These are phyloP conservation scores for Gossypium schwendimanii DNA, from an alignment of 441 rosid genomes.

Conservation along the genomic window DNA sequence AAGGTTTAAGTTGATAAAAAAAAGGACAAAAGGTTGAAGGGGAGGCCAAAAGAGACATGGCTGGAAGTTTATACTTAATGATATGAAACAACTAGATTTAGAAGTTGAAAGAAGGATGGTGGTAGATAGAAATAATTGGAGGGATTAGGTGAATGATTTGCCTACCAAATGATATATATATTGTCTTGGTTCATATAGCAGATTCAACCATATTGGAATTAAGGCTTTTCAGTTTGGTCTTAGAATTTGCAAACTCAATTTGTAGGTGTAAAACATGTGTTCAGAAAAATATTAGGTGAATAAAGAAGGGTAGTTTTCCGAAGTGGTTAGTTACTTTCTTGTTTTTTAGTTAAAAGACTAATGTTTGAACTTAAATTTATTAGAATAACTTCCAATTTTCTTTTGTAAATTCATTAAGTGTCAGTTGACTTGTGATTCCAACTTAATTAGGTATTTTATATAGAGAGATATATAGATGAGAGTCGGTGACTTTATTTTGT, in stretches of 20 bases:
- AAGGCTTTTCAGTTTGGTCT: not conserved
- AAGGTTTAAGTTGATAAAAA: not conserved
- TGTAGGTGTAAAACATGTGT: not conserved
- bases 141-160: not conserved
- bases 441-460: not conserved
- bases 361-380: not conserved
- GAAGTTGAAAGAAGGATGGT: not conserved
- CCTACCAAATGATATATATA: not conserved
- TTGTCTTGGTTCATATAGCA: not conserved
- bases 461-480: not conserved
- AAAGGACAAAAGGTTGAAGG: not conserved
- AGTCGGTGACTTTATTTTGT: not conserved
- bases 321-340: not conserved
- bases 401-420: not conserved
- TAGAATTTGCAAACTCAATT: not conserved
- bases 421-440: not conserved
- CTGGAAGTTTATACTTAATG: not conserved
- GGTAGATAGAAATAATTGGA: not conserved
- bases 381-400: not conserved
- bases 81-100: not conserved
- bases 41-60: not conserved
- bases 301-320: not conserved
- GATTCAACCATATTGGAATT: not conserved
- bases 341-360: not conserved
- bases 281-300: not conserved